Percentiles rank a stretch among this genome's conserved stretches.
Evolutionary conservation across 1,284 basidiomycete genomes (phyloP).

Genomic region (Sporisorium reilianum): DNA sequence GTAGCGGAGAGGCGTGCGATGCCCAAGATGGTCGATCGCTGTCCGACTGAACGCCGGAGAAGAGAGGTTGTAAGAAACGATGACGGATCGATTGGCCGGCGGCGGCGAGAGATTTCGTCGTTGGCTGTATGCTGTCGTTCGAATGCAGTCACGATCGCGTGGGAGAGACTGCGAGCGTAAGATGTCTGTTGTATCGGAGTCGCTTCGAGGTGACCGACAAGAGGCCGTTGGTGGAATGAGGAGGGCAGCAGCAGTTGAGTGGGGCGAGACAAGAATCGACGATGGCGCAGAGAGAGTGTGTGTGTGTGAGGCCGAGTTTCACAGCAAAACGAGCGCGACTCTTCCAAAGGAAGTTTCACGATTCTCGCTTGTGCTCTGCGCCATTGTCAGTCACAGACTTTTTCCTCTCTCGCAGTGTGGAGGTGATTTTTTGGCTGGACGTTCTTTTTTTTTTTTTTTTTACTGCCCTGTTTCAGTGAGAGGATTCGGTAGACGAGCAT

Average conservation of each 20-base stretch:
- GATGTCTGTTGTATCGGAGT: not conserved
- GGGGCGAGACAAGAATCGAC: too few relatives aligned
- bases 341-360: too few relatives aligned
- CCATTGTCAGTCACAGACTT: too few relatives aligned
- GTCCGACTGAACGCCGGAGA: too few relatives aligned
- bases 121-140: not conserved
- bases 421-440: slow-evolving; percentile 9
- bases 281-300: not conserved
- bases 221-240: slow-evolving; percentile 3
- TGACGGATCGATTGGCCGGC: not conserved
- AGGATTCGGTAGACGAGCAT: not conserved
- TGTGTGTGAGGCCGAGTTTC: too few relatives aligned
- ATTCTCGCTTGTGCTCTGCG: too few relatives aligned
- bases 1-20: too few relatives aligned
- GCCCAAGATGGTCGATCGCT: not conserved
- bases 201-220: not conserved
- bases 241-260: too few relatives aligned
- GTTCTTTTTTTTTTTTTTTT: not conserved
- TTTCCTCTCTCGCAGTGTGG: too few relatives aligned
- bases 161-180: not conserved
- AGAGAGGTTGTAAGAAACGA: too few relatives aligned
- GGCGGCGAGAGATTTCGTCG: not conserved
- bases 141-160: not conserved
- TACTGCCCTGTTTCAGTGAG: too few relatives aligned
- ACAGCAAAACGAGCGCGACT: too few relatives aligned